phyloP scores from a whole-genome alignment of 108 stramenopile genomes.

The Seminavis robusta region DNA sequence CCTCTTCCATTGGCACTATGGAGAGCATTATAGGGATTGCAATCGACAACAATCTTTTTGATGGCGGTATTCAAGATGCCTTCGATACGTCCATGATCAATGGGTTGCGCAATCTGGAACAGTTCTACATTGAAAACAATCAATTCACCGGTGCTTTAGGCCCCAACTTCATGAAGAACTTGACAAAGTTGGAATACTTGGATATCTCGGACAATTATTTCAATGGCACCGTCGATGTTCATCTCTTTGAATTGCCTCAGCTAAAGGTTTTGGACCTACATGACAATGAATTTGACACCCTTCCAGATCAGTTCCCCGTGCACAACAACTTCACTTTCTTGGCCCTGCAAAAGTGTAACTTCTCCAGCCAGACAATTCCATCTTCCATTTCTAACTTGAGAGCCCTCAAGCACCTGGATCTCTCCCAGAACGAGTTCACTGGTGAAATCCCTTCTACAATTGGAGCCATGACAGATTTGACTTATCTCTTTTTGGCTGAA shows the following conservation, averaged over 20 bases:
- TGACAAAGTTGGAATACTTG: constrained; percentile 14
- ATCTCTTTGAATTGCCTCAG: constrained; percentile 13
- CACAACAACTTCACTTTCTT: constrained; percentile 10
- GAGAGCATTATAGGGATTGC: constrained; percentile 15
- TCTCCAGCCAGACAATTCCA: not conserved
- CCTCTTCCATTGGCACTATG: constrained; percentile 1
- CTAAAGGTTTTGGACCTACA: constrained; percentile 29
- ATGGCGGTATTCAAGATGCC: constrained; percentile 1
- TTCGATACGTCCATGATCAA: no score
- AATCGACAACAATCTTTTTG: constrained; percentile 29
- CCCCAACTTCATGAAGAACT: not conserved
- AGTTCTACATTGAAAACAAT: constrained; percentile 35
- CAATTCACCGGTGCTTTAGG: constrained; percentile 21
- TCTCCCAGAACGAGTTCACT: constrained; percentile 12
- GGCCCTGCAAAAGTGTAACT: constrained; percentile 10
- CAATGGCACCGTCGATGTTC: constrained; percentile 10
- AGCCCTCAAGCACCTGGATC: not conserved
- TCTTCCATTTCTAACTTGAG: not conserved
- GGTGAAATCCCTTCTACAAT: constrained; percentile 23
- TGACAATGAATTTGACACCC: constrained; percentile 15
- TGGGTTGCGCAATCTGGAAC: constrained; percentile 15
- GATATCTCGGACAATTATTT: constrained; percentile 35
- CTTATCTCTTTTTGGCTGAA: constrained; percentile 30
- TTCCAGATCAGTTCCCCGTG: constrained; percentile 14
- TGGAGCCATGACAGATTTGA: not conserved